Evolutionary conservation across 306 rosid species (phyloP), one percentile per base, ranked within the genome.

Genomic region (Mimosa bimucronata): DNA sequence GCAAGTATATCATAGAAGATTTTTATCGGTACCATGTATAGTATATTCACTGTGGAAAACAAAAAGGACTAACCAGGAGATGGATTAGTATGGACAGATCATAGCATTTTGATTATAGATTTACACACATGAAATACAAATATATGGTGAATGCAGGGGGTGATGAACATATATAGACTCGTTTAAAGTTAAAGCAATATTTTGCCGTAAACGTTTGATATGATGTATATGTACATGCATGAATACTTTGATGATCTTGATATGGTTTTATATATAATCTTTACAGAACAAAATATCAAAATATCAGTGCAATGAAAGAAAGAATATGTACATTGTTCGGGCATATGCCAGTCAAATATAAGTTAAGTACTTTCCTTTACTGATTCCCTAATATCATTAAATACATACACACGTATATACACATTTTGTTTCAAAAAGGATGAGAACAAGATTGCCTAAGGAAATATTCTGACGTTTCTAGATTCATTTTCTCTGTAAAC

Each of bases 201-300:
- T 40, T 40, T 38, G 16, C 31, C 18, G 1, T 67, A n/a, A 40
- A 40, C 13, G 6, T 67, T 67, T 67, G 52, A 67, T 40, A 4
- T 40, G 52, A 40, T 40, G n/a, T 64, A 40, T 40, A 11, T 30
- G 31, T 2, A 64, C 21, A 7, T 40, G 26, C 19, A 67, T 67
- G 31, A 67, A 67, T n/a, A 40, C 52, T 67, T 40, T 53, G 60
- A 53, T 53, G 23, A 53, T 40, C 73, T n/a, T 19, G 73, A 40
- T 40, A 67, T 67, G 42, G 6, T 40, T 38, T 40, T 45, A 34
- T 55, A 66, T 9, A 28, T 62, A 62, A 62, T 29, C 29, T 29
- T 6, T 64, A 15, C 9, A 14, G 41, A 64, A 64, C 14, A 30
- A 64, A 64, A 42, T 42, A 28, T 16, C 15, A 12, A 45, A 45